Percentiles rank a stretch among this genome's conserved stretches.
Conservation (phyloP, 164 flowering plant genomes). For the Kingdonia uniflora region DNA sequence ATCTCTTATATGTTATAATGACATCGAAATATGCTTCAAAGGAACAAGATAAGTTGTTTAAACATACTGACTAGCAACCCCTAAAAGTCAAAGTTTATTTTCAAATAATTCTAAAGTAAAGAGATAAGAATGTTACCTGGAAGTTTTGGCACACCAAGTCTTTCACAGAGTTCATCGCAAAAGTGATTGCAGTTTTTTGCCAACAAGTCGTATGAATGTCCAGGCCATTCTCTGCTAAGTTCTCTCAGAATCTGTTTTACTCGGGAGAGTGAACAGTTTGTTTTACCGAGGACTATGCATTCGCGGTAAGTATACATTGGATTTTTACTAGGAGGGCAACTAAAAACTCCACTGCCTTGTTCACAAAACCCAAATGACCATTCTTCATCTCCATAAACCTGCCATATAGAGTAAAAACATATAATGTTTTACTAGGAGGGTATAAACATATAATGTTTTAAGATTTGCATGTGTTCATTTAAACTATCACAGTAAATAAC, state of each 20-base stretch:
- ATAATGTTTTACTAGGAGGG: slow-evolving; percentile 10
- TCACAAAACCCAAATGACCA: slow-evolving; percentile 99
- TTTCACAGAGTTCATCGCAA: slow-evolving; percentile 86
- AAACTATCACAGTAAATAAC: too few species aligned
- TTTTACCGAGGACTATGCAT: slow-evolving; percentile 60
- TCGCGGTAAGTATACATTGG: slow-evolving; percentile 96
- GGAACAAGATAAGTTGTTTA: too few species aligned
- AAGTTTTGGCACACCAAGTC: slow-evolving; percentile 81
- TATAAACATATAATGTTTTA: too few species aligned
- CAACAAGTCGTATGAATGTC: slow-evolving; percentile 70
- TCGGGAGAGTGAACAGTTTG: slow-evolving; percentile 42
- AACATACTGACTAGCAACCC: too few species aligned
- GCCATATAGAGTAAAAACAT: slow-evolving; percentile 6
- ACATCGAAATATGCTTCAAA: too few species aligned
- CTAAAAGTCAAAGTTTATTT: background rate
- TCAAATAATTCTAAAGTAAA: background rate
- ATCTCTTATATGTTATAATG: too few species aligned
- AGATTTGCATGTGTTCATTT: too few species aligned
- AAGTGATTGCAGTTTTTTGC: slow-evolving; percentile 95
- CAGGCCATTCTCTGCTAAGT: slow-evolving; percentile 94
- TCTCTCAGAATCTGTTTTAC: slow-evolving; percentile 82
- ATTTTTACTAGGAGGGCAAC: slow-evolving; percentile 73
- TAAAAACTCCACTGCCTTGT: slow-evolving; percentile 83
- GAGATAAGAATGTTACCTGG: slow-evolving; percentile 45
- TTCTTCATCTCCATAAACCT: slow-evolving; percentile 90